These are phyloP conservation scores for Populus hybrid DNA, from an alignment of 441 rosid genomes.

Conservation along the genomic window DNA sequence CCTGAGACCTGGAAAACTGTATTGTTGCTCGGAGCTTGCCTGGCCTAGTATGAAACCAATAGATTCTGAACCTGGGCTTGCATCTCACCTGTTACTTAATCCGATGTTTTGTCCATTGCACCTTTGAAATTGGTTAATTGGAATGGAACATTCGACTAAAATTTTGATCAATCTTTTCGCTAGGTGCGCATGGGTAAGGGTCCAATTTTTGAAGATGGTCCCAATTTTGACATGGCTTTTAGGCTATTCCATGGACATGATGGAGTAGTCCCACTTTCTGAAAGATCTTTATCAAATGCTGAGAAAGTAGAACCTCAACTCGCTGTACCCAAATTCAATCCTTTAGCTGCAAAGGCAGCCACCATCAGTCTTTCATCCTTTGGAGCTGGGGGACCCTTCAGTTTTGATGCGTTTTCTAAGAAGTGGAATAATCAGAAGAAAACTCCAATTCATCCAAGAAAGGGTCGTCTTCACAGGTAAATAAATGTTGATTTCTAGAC, in stretches of 20 bases:
- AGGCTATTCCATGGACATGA: constrained; percentile 78
- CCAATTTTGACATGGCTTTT: constrained; percentile 65
- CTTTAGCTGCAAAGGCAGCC: constrained; percentile 60
- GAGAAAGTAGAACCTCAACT: constrained; percentile 31
- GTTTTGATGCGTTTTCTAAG: constrained; percentile 54
- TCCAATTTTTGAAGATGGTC: constrained; percentile 91
- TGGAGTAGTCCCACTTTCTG: constrained; percentile 81
- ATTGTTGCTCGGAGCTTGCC: background rate
- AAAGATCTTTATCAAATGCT: constrained; percentile 27
- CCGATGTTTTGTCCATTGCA: background rate
- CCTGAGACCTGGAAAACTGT: background rate
- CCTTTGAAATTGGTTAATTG: background rate
- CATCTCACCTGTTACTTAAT: background rate
- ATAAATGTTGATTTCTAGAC: background rate
- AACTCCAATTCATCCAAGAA: constrained; percentile 44
- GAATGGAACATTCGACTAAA: background rate
- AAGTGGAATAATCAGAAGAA: constrained; percentile 50
- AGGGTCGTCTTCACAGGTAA: constrained; percentile 55
- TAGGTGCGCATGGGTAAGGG: constrained; percentile 58
- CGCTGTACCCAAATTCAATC: constrained; percentile 50
- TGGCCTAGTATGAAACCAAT: background rate
- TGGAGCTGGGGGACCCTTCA: constrained; percentile 56
- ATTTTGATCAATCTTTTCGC: background rate
- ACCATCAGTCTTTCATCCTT: constrained; percentile 65
- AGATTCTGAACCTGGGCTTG: background rate